phyloP scores from a whole-genome alignment of 805 yeast genomes.

The Teunomyces panamensis region DNA sequence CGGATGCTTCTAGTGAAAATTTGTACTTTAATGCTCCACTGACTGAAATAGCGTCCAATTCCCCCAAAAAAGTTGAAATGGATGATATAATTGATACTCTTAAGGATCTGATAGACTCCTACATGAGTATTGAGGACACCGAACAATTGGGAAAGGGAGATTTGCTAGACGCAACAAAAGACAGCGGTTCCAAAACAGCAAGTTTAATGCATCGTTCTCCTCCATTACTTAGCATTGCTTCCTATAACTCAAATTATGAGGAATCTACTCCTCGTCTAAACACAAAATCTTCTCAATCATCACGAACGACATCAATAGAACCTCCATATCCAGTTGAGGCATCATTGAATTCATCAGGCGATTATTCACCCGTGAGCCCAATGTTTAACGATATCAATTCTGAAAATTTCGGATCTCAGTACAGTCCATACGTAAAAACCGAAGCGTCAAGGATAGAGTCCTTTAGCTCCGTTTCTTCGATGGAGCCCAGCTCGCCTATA shows the following conservation, averaged over 20 bases:
- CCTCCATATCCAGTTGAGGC: constrained; percentile 4
- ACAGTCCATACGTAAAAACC: background rate
- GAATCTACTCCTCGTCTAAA: background rate
- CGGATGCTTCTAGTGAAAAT: constrained; percentile 6
- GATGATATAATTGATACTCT: constrained; percentile 22
- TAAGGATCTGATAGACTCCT: constrained; percentile 22
- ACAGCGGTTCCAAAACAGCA: background rate
- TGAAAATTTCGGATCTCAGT: background rate
- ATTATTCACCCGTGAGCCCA: background rate
- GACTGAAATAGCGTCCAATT: background rate
- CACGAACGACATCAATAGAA: background rate
- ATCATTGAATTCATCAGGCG: background rate
- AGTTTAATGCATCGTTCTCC: constrained; percentile 5
- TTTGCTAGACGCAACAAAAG: background rate
- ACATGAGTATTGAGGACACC: constrained; percentile 10
- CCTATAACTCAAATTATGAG: background rate
- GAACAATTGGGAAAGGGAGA: background rate
- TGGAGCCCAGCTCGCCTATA: background rate
- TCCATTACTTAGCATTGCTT: constrained; percentile 4
- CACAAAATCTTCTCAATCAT: background rate
- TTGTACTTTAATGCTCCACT: constrained; percentile 3
- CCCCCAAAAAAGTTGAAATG: constrained; percentile 5
- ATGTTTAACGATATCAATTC: background rate
- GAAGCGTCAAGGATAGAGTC: background rate
- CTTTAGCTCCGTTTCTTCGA: background rate